phyloP scores from a whole-genome alignment of 176 grass and related monocot species.

The Guadua angustifolia region DNA sequence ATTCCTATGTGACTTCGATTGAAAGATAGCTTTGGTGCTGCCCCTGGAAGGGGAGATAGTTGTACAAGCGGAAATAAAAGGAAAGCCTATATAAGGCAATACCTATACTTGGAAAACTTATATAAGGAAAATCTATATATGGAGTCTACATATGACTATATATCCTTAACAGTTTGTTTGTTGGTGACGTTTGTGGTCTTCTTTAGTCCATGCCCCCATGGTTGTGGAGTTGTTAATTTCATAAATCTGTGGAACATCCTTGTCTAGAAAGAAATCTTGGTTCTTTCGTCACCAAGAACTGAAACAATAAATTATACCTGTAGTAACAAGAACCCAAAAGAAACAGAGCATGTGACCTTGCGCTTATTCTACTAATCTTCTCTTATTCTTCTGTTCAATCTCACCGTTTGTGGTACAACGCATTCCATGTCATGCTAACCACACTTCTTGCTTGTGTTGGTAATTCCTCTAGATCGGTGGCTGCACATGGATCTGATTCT shows the following conservation, averaged over 20 bases:
- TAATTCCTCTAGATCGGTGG: constrained; percentile 27
- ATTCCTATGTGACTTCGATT: no score
- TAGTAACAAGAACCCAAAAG: neutral
- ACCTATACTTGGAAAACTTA: no score
- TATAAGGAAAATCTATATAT: no score
- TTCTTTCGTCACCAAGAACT: neutral
- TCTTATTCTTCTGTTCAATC: neutral
- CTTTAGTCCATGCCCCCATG: neutral
- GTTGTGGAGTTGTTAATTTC: neutral
- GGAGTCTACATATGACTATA: no score
- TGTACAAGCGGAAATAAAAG: no score
- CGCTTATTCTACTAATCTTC: neutral
- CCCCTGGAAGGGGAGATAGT: no score
- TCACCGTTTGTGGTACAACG: neutral
- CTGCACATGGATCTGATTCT: constrained; percentile 57
- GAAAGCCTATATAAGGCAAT: no score
- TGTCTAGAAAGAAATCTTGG: neutral
- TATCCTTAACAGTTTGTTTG: no score
- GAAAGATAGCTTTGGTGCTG: no score
- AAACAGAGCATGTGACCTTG: neutral
- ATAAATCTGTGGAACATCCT: neutral
- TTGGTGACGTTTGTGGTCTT: neutral
- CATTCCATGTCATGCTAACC: neutral
- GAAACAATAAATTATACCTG: neutral
- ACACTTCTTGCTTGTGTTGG: neutral